Percentiles rank a stretch among this genome's conserved stretches.
phyloP scores from a whole-genome alignment of 176 grass and related monocot genomes.

The Cocos nucifera region DNA sequence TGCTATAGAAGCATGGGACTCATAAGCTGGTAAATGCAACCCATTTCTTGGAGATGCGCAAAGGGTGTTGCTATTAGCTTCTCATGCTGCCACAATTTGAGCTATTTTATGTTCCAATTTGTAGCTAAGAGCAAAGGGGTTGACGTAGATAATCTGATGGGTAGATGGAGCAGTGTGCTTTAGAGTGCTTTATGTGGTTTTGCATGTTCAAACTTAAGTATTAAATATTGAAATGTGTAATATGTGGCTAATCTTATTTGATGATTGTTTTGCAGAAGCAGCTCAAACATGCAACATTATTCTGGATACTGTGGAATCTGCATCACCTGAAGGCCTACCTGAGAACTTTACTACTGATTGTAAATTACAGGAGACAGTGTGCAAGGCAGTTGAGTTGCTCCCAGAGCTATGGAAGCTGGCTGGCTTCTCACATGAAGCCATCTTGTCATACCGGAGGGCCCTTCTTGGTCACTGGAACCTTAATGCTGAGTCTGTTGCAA shows the following conservation, averaged over 20 bases:
- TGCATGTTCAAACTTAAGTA: neutral
- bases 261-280: conserved; percentile 57
- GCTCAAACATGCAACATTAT: conserved; percentile 76
- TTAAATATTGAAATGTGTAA: neutral
- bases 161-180: too few species aligned
- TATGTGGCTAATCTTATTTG: conserved; percentile 6
- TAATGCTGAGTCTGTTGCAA: conserved; percentile 47
- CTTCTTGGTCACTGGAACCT: conserved; percentile 89
- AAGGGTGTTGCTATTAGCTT: too few species aligned
- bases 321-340: conserved; percentile 53
- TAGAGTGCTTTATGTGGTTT: too few species aligned
- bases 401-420: conserved; percentile 77
- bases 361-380: conserved; percentile 90
- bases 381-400: conserved; percentile 77
- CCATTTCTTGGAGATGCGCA: too few species aligned
- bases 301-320: conserved; percentile 72
- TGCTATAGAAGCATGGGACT: too few species aligned
- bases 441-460: conserved; percentile 69
- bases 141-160: too few species aligned
- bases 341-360: conserved; percentile 44
- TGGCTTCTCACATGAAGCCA: conserved; percentile 62
- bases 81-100: too few species aligned
- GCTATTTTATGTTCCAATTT: too few species aligned
- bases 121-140: too few species aligned
- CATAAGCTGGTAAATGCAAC: too few species aligned